Conservation (phyloP, 2,329 filamentous ascomycete genomes). For the Arthrinium puccinioides region DNA sequence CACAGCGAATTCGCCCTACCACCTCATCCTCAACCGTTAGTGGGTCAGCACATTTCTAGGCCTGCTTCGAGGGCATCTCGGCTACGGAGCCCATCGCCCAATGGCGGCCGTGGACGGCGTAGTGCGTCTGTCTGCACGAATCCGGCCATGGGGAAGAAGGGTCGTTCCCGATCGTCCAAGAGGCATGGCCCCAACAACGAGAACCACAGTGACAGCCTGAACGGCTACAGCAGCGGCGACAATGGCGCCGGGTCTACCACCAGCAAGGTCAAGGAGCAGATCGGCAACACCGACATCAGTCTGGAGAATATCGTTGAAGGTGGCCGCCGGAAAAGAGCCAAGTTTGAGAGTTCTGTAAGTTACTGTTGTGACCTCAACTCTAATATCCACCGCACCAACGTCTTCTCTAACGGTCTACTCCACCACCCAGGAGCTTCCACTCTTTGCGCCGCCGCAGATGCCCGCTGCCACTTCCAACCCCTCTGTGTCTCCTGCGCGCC, state of each 20-base stretch:
- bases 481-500: slow-evolving; percentile 88
- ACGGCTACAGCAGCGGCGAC: slow-evolving; percentile 83
- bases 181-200: slow-evolving; percentile 58
- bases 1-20: slow-evolving; percentile 39
- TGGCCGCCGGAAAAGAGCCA: slow-evolving; percentile 87
- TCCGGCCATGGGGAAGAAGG: slow-evolving; percentile 49
- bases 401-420: slow-evolving; percentile 7
- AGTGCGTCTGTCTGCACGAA: slow-evolving; percentile 64
- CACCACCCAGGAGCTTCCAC: slow-evolving; percentile 70
- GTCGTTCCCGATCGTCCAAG: slow-evolving; percentile 62
- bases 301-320: slow-evolving; percentile 98
- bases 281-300: slow-evolving; percentile 94
- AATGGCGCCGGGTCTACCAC: slow-evolving; percentile 70
- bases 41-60: slow-evolving; percentile 49
- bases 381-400: slow-evolving; percentile 22
- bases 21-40: slow-evolving; percentile 1
- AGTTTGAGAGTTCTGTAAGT: slow-evolving; percentile 95
- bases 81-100: slow-evolving; percentile 73
- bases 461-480: slow-evolving; percentile 92
- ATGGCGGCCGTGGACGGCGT: slow-evolving; percentile 60
- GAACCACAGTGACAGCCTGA: slow-evolving; percentile 54
- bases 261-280: slow-evolving; percentile 73
- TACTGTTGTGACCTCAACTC: slow-evolving; percentile 1
- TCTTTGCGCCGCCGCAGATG: slow-evolving; percentile 92
- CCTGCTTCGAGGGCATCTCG: slow-evolving; percentile 64